phyloP scores from a whole-genome alignment of 2,329 filamentous ascomycete genomes.

The Sclerotiophoma versabilis region DNA sequence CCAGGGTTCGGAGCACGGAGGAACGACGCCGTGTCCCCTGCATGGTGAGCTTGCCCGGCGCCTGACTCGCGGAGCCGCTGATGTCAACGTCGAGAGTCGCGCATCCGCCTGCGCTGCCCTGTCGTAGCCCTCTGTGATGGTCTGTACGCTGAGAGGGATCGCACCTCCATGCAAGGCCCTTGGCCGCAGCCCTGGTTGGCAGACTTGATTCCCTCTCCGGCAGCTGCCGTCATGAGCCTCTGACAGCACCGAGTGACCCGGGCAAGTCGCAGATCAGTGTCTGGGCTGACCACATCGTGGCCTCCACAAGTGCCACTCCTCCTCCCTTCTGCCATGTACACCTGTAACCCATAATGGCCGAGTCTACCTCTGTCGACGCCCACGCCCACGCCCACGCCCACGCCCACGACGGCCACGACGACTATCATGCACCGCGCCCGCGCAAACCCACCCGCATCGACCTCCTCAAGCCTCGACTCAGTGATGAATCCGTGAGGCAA shows the following conservation, averaged over 20 bases:
- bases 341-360: slow-evolving; percentile 36
- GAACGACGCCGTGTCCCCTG: slow-evolving; percentile 5
- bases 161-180: background rate
- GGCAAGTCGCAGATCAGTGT: slow-evolving; percentile 32
- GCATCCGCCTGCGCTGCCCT: background rate
- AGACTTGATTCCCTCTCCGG: background rate
- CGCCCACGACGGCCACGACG: slow-evolving; percentile 32
- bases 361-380: slow-evolving; percentile 41
- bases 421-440: slow-evolving; percentile 44
- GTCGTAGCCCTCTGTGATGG: background rate
- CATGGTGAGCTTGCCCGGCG: slow-evolving; percentile 7
- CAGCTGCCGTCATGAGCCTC: slow-evolving; percentile 20
- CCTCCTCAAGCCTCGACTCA: slow-evolving; percentile 44
- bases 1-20: slow-evolving; percentile 22
- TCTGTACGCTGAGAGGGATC: background rate
- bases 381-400: slow-evolving; percentile 27
- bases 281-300: slow-evolving; percentile 40
- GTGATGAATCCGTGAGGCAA: slow-evolving; percentile 39
- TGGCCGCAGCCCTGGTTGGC: no score
- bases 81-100: slow-evolving; percentile 10
- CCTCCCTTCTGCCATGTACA: slow-evolving; percentile 32
- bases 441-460: slow-evolving; percentile 47
- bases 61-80: slow-evolving; percentile 21
- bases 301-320: slow-evolving; percentile 16
- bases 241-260: slow-evolving; percentile 31